Evolutionary conservation across 1,284 basidiomycete genomes (phyloP).

Genomic region (Afroboletus lepidellus): DNA sequence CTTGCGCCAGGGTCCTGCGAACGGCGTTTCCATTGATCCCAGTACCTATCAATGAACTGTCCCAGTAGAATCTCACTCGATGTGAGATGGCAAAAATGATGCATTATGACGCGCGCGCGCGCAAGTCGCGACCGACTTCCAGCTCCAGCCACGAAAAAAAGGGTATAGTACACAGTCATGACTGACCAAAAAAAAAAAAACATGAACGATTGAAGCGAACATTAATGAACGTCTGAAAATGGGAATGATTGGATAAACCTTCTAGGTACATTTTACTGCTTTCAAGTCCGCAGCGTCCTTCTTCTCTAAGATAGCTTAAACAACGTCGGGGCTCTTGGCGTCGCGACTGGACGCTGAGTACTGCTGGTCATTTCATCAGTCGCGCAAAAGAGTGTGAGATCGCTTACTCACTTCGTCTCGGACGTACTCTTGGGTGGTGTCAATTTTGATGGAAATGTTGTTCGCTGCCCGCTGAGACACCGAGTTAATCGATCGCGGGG

Average conservation of each 20-base stretch:
- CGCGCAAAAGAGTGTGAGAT: not conserved
- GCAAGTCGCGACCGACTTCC: constrained; percentile 14
- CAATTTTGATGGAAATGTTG: constrained; percentile 36
- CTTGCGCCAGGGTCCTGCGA: not conserved
- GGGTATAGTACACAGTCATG: constrained; percentile 20
- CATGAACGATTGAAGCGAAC: constrained; percentile 5
- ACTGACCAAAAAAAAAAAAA: constrained; percentile 5
- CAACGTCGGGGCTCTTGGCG: constrained; percentile 22
- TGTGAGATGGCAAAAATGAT: not conserved
- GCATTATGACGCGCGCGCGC: constrained; percentile 7
- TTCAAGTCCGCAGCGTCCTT: not conserved
- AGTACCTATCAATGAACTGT: not conserved
- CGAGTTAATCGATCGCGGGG: constrained; percentile 7
- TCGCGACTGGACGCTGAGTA: constrained; percentile 23
- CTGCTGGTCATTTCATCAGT: constrained; percentile 10
- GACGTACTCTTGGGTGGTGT: constrained; percentile 32
- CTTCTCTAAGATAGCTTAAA: constrained; percentile 3
- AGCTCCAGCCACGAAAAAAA: constrained; percentile 15
- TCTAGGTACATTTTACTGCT: constrained; percentile 5
- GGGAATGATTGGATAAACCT: not conserved
- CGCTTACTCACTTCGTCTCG: constrained; percentile 30
- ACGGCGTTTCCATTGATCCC: not conserved
- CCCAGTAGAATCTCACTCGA: not conserved
- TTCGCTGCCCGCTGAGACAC: constrained; percentile 24
- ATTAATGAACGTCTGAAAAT: constrained; percentile 8